Conservation (phyloP, 495 filamentous ascomycete species). For the Articulospora tetracladia region DNA sequence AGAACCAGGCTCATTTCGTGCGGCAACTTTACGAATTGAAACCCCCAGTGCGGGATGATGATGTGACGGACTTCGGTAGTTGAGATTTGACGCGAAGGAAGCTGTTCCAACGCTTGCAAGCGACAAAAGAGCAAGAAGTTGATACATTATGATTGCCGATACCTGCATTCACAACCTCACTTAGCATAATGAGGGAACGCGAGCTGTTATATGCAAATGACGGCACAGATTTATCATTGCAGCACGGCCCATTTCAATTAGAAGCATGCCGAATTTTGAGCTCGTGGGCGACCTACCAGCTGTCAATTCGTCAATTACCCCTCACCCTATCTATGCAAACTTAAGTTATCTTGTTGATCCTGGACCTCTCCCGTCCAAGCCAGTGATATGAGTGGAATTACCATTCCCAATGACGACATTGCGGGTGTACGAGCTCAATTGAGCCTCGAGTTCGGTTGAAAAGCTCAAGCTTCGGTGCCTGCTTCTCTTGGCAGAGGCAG, state of each 20-base stretch:
- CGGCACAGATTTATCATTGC: too few relatives aligned
- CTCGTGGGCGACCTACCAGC: slow-evolving; percentile 5
- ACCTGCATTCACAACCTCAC: neutral
- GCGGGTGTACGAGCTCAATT: neutral
- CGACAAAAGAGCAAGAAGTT: slow-evolving; percentile 9
- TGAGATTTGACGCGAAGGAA: slow-evolving; percentile 40
- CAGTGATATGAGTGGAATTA: neutral
- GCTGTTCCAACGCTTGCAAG: slow-evolving; percentile 9
- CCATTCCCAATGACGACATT: neutral
- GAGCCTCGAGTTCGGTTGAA: neutral
- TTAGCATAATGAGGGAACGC: neutral
- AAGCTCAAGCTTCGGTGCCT: neutral
- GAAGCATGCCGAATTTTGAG: neutral
- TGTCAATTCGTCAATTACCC: slow-evolving; percentile 33
- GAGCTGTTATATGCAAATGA: neutral
- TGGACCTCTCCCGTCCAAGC: neutral
- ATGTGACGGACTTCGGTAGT: slow-evolving; percentile 55
- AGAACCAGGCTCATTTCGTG: slow-evolving; percentile 34
- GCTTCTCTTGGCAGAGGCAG: neutral
- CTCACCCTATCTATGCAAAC: neutral
- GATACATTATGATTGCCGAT: neutral
- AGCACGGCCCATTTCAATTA: neutral
- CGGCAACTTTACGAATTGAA: slow-evolving; percentile 40
- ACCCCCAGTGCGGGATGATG: slow-evolving; percentile 55
- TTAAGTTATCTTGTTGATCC: neutral